Base-by-base conservation (phyloP, 2,329 filamentous ascomycete species). In the Dendrostoma leiphaemia region DNA sequence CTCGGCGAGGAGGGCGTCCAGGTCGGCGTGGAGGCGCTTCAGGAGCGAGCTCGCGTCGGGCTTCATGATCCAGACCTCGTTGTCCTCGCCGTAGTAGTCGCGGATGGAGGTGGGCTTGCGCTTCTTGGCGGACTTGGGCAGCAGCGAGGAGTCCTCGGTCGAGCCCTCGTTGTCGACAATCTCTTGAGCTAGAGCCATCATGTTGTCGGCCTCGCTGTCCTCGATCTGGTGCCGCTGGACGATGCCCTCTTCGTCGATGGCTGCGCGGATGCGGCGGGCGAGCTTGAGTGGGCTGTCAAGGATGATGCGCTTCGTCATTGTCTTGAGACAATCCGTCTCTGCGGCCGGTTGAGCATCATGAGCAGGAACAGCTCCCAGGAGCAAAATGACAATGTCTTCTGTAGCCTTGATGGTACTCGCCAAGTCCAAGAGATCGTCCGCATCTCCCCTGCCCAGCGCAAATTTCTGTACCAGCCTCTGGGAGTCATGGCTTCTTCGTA, bases 181-280 rank as follows among this genome's bases (percentile, higher is more conserved):
- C 53, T 88, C 81, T 65, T 91, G 83, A 6, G 90, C 90, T 45
- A 96, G 75, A 1, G 83, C 82, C 23, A 89, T 82, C 63, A 94
- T 84, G 57, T 87, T 82, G 19, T 79, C 83, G 0, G 85, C 84
- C 59, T 90, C 84, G 49, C 81, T 84, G 57, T 93, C 86, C 61
- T 94, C 85, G 1, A 87, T 79, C 32, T 87, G 82, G 63, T 97
- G 92, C 63, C 90, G 86, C 61, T 90, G 84, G 15, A 85, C 78
- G n/a, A 97, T 75, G 0, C 91, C 90, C 59, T 97, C 92, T 71
- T 97, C 94, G 64, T 99, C 94, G 54, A 99, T 96, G 4, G 93
- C 86, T 3, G 81, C 76, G 47, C 81, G 74, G 55, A 99, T 96
- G 21, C 80, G 81, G 21, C 76, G 71, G 2, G 92, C 89, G 4